Evolutionary conservation across 1,284 basidiomycete genomes (phyloP), one percentile per base, ranked within the genome.

Genomic region (Erythrobasidium hasegawianum): DNA sequence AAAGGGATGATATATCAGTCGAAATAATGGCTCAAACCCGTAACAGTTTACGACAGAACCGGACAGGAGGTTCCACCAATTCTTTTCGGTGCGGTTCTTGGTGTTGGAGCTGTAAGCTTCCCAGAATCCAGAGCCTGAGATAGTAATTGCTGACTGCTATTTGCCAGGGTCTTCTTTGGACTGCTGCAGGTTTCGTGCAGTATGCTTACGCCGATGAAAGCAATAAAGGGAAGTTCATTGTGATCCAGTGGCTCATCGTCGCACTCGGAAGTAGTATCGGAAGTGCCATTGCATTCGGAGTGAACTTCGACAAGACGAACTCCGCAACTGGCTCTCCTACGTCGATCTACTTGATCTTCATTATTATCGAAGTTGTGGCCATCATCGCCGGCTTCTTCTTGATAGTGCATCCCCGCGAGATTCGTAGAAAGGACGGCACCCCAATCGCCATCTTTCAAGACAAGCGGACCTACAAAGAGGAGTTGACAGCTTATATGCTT

Each of bases 301-400:
- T 53, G 1, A 60, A 60, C 49, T 60, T 18, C 24, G 13, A 53
- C 49, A 60, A 53, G 29, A 50, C 47, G 1, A 47, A 60, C 1
- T 29, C 59, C 3, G 45, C 59, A 8, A 50, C 45, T 10, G 59
- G 59, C 10, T 52, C 47, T 10, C 59, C 59, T 13, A 60, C 45
- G n/a, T 24, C 43, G 10, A 47, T 60, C 13, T 60, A 60, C n/a
- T 27, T 60, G n/a, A 60, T 60, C 27, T 60, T 60, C 59, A 60
- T 60, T 33, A 47, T 26, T 14, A 60, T 60, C 29, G 59, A 60
- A 53, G 59, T 60, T 1, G 52, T 60, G 7, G 27, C 47, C 18
- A 60, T 60, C 33, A 53, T 50, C 8, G 39, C 52, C 16, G 59
- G 59, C 1, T 16, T 60, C 20, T 27, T 60, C 33, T 60, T 52